Percentiles rank a stretch among this genome's conserved stretches.
Evolutionary conservation across 352 stramenopile genomes (phyloP).

Genomic region (Phytophthora boehmeriae): DNA sequence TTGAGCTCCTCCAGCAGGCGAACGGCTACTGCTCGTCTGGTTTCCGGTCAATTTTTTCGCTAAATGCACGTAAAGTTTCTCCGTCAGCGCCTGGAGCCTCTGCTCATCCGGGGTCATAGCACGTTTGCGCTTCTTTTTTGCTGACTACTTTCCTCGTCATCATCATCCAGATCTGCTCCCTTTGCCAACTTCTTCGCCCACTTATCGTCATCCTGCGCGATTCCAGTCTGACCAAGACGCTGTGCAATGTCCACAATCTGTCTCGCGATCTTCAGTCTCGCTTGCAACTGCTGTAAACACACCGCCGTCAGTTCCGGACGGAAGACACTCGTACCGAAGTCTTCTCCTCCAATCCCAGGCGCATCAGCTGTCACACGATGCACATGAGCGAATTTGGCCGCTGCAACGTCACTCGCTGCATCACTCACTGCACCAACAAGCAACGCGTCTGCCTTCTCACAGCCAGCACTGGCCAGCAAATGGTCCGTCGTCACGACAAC

Average conservation of each 20-base stretch:
- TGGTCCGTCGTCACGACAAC: conserved; percentile 73
- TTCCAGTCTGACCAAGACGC: conserved; percentile 32
- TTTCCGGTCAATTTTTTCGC: conserved; percentile 35
- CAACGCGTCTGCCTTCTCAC: conserved; percentile 39
- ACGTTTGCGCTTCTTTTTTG: conserved; percentile 49
- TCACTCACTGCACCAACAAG: conserved; percentile 31
- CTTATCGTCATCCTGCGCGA: conserved; percentile 47
- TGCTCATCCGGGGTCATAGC: conserved; percentile 64
- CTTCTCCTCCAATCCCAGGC: conserved; percentile 2
- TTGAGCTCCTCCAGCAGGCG: conserved; percentile 1
- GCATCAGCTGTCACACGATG: conserved; percentile 18
- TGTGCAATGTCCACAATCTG: conserved; percentile 63
- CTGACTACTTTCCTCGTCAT: conserved; percentile 44
- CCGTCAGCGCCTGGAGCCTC: conserved; percentile 66
- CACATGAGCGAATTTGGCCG: conserved; percentile 46
- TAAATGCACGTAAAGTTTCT: conserved; percentile 73
- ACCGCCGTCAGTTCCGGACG: conserved; percentile 30
- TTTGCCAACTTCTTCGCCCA: conserved; percentile 66
- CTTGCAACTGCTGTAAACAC: conserved; percentile 50
- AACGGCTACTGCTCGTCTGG: conserved; percentile 4
- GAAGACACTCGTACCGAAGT: conserved; percentile 23
- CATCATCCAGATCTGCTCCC: conserved; percentile 51
- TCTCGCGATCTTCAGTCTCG: conserved; percentile 56
- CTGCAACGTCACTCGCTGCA: conserved; percentile 20
- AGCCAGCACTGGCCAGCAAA: conserved; percentile 41